Base-by-base conservation (phyloP, 805 yeast species). In the Zygosaccharomyces rouxii region DNA sequence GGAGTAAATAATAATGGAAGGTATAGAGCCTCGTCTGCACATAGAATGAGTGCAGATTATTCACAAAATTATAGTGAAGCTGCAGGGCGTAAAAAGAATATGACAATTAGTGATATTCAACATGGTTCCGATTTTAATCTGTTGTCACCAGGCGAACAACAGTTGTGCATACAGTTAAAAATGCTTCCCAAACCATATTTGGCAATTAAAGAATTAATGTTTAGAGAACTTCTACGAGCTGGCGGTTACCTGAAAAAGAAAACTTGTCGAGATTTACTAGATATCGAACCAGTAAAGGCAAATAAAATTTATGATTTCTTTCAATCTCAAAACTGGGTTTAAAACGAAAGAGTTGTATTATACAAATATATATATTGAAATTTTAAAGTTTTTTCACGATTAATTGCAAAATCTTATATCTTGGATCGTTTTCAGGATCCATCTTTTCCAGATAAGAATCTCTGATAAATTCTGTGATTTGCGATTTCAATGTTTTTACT, bases 111-210 rank as follows among this genome's bases (percentile, higher is more conserved):
- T 54, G 94, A 86, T 58, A 84, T 86, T 21, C 76, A 83, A 40
- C 85, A 81, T 55, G 83, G 96, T 0, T 79, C 89, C 1, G 98
- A 94, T 63, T 86, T 78, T 51, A 89, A 87, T 35, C 69, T 94
- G 48, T 71, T 94, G 42, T 84, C 95, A 1, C 79, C 81, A n/a
- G 96, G 88, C 48, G 99, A 94, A 64, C 92, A 85, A 64, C 81
- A 79, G 47, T 69, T 94, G 41, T 95, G 99, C 69, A 76, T 90
- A 4, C 85, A 81, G 42, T 73, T 95, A 52, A 80, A 95, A 53
- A 84, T 95, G 9, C 69, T 86, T 48, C 99, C 99, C 13, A 92
- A 94, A 65, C 95, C 98, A 3, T 94, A 92, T 62, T 71, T 94
- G 52, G 96, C 95, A 2, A 87, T 94, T 54, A 94, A 94, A 63